A percentile compares a stretch with the other conserved stretches of the same genome.
Evolutionary conservation across 768 basidiomycete genomes (phyloP).

Genomic region (Hortiboletus campestris): DNA sequence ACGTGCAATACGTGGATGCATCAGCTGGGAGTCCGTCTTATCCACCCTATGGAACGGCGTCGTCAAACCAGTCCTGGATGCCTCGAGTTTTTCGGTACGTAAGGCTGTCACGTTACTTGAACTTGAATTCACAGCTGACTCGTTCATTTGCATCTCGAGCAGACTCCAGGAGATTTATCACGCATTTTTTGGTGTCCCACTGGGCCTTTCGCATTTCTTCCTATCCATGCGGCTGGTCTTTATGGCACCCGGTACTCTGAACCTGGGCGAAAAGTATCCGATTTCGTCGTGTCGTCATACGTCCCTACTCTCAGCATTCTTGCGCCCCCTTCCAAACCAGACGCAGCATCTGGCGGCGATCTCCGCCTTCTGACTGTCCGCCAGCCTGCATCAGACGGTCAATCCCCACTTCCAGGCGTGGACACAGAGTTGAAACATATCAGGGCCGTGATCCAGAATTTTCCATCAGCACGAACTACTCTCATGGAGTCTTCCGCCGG

Average conservation of each 20-base stretch:
- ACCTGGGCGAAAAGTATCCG: neutral
- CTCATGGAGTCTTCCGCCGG: neutral
- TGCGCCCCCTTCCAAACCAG: neutral
- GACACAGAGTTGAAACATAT: constrained; percentile 25
- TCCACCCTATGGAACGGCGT: constrained; percentile 5
- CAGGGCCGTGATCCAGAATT: neutral
- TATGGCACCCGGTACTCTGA: neutral
- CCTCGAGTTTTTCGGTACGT: neutral
- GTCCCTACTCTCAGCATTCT: constrained; percentile 12
- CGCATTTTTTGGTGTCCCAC: neutral
- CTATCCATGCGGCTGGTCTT: neutral
- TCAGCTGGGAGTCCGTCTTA: neutral
- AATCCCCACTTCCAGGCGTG: constrained; percentile 7
- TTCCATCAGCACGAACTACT: neutral
- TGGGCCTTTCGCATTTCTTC: neutral
- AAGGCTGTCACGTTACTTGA: neutral
- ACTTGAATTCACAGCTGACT: neutral
- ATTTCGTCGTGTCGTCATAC: neutral
- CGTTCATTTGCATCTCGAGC: constrained; percentile 3
- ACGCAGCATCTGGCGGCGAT: neutral
- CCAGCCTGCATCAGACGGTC: constrained; percentile 16
- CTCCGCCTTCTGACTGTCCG: neutral
- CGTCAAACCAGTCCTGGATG: constrained; percentile 6
- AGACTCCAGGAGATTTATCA: neutral
- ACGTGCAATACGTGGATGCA: neutral